Evolutionary conservation across 2,329 filamentous ascomycete species (phyloP).

Genomic region (Fusarium newnesense): DNA sequence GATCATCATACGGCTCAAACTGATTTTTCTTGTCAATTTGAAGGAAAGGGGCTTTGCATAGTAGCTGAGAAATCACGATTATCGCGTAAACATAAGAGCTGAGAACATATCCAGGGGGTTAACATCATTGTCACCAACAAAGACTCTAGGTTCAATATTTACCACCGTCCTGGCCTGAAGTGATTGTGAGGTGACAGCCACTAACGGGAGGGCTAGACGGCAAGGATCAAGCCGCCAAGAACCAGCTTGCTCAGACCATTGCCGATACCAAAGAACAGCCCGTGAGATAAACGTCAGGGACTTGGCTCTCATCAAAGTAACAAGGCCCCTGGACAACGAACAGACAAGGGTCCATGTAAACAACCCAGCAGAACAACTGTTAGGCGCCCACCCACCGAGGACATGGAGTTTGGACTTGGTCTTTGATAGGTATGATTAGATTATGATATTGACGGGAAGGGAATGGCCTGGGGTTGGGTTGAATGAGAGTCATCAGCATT

Average conservation of each 20-base stretch:
- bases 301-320: conserved; percentile 34
- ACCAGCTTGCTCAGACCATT: conserved; percentile 17
- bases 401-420: conserved; percentile 2
- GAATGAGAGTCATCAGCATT: conserved; percentile 29
- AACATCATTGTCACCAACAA: conserved; percentile 23
- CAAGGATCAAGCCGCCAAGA: conserved; percentile 27
- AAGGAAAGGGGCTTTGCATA: not conserved
- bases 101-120: not conserved
- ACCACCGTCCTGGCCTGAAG: conserved; percentile 39
- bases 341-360: conserved; percentile 28
- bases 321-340: conserved; percentile 35
- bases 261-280: not conserved
- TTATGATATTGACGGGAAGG: conserved; percentile 18
- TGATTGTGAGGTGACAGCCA: conserved; percentile 34
- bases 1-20: not conserved
- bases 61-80: not conserved
- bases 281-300: conserved; percentile 27
- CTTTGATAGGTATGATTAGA: not conserved
- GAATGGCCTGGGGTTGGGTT: conserved; percentile 19
- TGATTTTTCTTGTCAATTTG: not conserved
- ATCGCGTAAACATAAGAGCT: not conserved
- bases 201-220: conserved; percentile 30
- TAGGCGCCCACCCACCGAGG: conserved; percentile 11
- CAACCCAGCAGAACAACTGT: conserved; percentile 36
- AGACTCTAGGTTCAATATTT: conserved; percentile 21